These are phyloP conservation scores for Smittium culicis DNA, from an alignment of 371 early-diverging fungal genomes.

Conservation along the genomic window DNA sequence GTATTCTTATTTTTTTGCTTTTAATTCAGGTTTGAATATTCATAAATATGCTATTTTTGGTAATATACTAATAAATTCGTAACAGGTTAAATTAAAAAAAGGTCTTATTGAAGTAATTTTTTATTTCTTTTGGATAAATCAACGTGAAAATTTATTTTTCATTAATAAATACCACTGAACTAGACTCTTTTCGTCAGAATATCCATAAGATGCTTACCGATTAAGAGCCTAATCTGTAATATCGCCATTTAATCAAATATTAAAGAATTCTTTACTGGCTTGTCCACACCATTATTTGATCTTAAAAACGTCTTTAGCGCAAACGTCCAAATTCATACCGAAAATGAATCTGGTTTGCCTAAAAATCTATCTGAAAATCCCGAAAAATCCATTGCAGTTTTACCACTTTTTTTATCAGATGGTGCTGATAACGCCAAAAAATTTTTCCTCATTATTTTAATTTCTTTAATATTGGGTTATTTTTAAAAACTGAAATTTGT, in stretches of 20 bases:
- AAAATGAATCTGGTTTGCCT: not conserved
- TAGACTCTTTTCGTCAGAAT: not conserved
- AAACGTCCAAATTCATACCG: not conserved
- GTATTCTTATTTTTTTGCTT: no score
- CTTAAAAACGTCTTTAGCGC: not conserved
- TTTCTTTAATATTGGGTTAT: not conserved
- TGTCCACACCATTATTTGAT: not conserved
- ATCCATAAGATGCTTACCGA: not conserved
- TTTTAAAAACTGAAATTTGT: not conserved
- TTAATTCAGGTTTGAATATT: no score
- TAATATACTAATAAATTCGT: no score
- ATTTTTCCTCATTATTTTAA: not conserved
- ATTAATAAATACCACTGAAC: not conserved
- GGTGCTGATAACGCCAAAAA: not conserved
- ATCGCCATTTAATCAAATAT: not conserved
- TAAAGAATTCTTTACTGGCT: not conserved
- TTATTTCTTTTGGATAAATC: not conserved
- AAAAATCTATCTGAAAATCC: not conserved
- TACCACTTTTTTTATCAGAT: not conserved
- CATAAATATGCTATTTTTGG: no score
- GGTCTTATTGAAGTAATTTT: not conserved
- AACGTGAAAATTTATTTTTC: not conserved
- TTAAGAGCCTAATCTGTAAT: not conserved
- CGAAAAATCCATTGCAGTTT: not conserved
- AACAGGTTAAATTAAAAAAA: no score